Evolutionary conservation across 1,284 basidiomycete species (phyloP).

Genomic region (Ganoderma lucidum): DNA sequence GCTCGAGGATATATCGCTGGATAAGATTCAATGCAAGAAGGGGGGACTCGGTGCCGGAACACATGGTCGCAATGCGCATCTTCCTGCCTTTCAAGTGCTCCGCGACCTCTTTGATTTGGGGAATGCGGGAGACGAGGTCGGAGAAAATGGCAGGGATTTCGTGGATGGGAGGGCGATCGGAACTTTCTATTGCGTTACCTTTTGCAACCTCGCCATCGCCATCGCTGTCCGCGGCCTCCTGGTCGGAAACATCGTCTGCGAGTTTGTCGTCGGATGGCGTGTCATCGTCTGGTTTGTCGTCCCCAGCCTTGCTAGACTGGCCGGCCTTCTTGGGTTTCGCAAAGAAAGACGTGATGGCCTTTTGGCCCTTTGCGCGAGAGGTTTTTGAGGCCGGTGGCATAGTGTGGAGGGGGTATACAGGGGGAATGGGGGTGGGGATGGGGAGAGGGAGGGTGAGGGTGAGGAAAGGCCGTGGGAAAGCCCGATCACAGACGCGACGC

Average conservation of each 20-base stretch:
- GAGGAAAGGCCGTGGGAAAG: conserved; percentile 10
- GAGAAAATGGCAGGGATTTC: conserved; percentile 86
- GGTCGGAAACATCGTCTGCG: conserved; percentile 18
- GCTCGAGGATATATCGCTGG: conserved; percentile 75
- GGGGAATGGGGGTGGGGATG: conserved; percentile 15
- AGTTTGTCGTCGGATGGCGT: conserved; percentile 11
- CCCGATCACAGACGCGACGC: conserved; percentile 25
- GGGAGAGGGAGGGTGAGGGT: conserved; percentile 12
- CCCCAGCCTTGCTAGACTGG: conserved; percentile 34
- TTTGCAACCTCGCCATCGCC: conserved; percentile 34
- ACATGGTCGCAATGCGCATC: conserved; percentile 96
- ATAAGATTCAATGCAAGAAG: conserved; percentile 91
- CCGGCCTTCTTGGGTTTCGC: conserved; percentile 37
- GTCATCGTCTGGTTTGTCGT: conserved; percentile 41
- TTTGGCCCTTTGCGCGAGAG: conserved; percentile 53
- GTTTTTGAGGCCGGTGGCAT: conserved; percentile 57
- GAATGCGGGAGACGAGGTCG: conserved; percentile 81
- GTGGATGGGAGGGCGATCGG: conserved; percentile 82
- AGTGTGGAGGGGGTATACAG: conserved; percentile 25
- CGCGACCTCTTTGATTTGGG: conserved; percentile 74
- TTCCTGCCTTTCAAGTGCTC: conserved; percentile 82
- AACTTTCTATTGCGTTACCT: conserved; percentile 53
- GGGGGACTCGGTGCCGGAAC: conserved; percentile 95
- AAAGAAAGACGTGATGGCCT: conserved; percentile 65
- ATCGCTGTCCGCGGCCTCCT: conserved; percentile 29